phyloP scores from a whole-genome alignment of 1,284 basidiomycete genomes.

The Cryptococcus sp. region DNA sequence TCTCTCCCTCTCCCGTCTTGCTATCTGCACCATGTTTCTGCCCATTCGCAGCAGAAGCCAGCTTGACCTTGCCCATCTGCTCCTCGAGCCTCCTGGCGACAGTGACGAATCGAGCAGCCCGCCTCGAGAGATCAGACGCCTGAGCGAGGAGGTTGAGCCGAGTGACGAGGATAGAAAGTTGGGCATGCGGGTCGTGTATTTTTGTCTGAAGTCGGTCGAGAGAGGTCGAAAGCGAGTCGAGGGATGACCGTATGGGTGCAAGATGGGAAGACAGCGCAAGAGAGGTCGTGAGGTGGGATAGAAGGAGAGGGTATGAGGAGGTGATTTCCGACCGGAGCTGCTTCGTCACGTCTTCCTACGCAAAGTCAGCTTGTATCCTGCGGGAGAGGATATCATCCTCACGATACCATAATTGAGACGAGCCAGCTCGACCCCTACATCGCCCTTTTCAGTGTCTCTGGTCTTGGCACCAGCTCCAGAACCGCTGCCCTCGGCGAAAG shows the following conservation, averaged over 20 bases:
- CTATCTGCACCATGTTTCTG: conserved; percentile 8
- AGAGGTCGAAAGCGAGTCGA: conserved; percentile 31
- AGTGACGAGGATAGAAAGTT: conserved; percentile 62
- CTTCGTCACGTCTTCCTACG: conserved; percentile 73
- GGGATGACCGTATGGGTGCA: conserved; percentile 39
- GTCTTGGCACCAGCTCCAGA: conserved; percentile 6
- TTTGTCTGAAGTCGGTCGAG: conserved; percentile 66
- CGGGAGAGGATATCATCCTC: conserved; percentile 8
- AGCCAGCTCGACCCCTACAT: conserved; percentile 76
- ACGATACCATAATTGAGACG: conserved; percentile 70
- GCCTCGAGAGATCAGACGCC: conserved; percentile 72
- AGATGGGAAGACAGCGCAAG: conserved; percentile 54
- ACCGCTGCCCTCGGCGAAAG: conserved; percentile 8
- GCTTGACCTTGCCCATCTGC: conserved; percentile 64
- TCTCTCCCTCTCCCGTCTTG: conserved; percentile 59
- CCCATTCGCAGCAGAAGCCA: conserved; percentile 24
- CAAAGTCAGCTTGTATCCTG: not conserved
- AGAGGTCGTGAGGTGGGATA: conserved; percentile 55
- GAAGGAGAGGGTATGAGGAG: conserved; percentile 44
- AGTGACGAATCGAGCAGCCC: conserved; percentile 73
- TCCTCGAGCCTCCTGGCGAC: conserved; percentile 70
- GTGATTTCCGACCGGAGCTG: conserved; percentile 68
- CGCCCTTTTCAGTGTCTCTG: conserved; percentile 55
- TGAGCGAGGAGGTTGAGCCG: conserved; percentile 70
- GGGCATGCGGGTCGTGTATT: conserved; percentile 72